Percentiles rank a stretch among this genome's conserved stretches.
These are phyloP conservation scores for Hypoxylon lienhwacheense DNA, from an alignment of 495 filamentous ascomycete species.

Conservation along the genomic window DNA sequence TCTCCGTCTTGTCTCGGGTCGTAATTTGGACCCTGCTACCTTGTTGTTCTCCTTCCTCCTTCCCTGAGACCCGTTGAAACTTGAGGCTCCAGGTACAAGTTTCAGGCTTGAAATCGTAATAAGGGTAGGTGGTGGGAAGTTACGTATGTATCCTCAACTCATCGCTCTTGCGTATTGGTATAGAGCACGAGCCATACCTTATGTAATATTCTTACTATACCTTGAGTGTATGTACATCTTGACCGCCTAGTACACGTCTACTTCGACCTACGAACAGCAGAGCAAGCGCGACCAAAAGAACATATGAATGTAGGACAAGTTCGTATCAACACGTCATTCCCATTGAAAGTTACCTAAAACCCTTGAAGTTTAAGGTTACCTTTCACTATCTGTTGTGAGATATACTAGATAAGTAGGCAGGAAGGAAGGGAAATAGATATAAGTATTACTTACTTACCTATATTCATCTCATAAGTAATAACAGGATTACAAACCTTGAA, in stretches of 20 bases:
- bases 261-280: neutral
- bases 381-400: no score
- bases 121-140: no score
- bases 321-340: neutral
- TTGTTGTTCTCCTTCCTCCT: no score
- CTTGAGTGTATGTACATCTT: no score
- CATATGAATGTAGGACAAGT: neutral
- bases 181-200: constrained; percentile 16
- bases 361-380: no score
- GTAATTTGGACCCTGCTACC: constrained; percentile 27
- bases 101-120: constrained; percentile 31
- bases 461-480: no score
- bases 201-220: no score
- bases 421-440: no score
- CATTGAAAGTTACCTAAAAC: neutral
- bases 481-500: neutral
- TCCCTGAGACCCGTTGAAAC: constrained; percentile 32
- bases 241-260: constrained; percentile 8
- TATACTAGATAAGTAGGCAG: no score
- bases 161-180: neutral
- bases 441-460: no score
- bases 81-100: constrained; percentile 31
- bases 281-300: no score
- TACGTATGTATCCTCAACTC: no score
- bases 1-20: constrained; percentile 25